Evolutionary conservation across 2,329 filamentous ascomycete species (phyloP), one percentile per base, ranked within the genome.

Genomic region (Teratosphaeria zuluensis): DNA sequence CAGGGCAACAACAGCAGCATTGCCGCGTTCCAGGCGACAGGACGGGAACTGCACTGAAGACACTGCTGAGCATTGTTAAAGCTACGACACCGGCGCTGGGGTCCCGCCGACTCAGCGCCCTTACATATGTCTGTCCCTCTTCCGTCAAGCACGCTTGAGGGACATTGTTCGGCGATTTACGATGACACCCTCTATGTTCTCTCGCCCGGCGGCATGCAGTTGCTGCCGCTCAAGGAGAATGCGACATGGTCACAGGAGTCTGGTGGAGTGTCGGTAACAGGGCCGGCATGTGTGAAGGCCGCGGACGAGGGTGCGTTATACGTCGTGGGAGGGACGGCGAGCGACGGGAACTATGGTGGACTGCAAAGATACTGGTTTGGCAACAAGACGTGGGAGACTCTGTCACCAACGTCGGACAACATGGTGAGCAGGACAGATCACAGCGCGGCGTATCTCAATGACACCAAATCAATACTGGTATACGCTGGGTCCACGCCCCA

Each of bases 181-280:
- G 80, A 91, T 70, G 86, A 91, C 72, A 90, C 85, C 12, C 83
- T 97, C 56, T 97, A 95, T 76, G 85, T 88, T 53, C 95, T 90
- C 73, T 89, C 90, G 5, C 75, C 84, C 8, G 75, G 83, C 53
- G 88, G 84, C 31, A 92, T 97, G 67, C 83, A 91, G 71, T 87
- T 88, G 8, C 75, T 97, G 63, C 74, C 80, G 12, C 75, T 97
- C 63, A 75, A 82, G 62, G 74, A 84, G 64, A 88, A 88, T 55
- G 88, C 84, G 54, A 75, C 83, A 75, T 96, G 92, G 92, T 77
- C 81, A 63, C 71, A 79, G 64, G 73, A 94, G 64, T 68, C 80
- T 0, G 81, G 80, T 70, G 90, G 89, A 54, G 80, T 86, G 61
- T 77, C 84, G 19, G 88, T 96, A 24, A 84, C 83, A 1, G 89